A percentile compares a stretch with the other conserved stretches of the same genome.
Evolutionary conservation across 2,329 filamentous ascomycete species (phyloP).

Genomic region (Colletotrichum lupini): DNA sequence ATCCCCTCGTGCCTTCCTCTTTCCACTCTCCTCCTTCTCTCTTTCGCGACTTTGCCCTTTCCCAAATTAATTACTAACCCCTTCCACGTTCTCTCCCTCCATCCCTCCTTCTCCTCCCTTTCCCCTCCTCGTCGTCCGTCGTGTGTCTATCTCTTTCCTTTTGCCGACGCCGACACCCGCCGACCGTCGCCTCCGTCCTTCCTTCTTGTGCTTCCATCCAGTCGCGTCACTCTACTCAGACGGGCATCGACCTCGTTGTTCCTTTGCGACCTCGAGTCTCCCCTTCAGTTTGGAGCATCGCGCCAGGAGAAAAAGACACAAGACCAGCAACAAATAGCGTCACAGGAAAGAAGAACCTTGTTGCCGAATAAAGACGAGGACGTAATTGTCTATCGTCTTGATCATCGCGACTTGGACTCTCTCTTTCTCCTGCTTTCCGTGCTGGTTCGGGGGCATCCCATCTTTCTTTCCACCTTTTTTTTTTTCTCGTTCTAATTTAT

Average conservation of each 20-base stretch:
- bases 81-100: conserved; percentile 16
- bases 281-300: conserved; percentile 10
- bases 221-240: conserved; percentile 7
- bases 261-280: conserved; percentile 21
- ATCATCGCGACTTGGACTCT: neutral
- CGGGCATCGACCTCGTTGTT: conserved; percentile 7
- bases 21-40: conserved; percentile 5
- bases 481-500: conserved; percentile 10
- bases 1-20: neutral
- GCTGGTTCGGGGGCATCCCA: conserved; percentile 9
- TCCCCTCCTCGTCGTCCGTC: conserved; percentile 11
- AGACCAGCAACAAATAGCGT: neutral
- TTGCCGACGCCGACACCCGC: conserved; percentile 30
- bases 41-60: conserved; percentile 13
- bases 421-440: neutral
- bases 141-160: conserved; percentile 16
- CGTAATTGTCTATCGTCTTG: conserved; percentile 1
- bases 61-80: conserved; percentile 12
- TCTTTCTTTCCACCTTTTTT: conserved; percentile 15
- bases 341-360: neutral
- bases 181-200: conserved; percentile 24
- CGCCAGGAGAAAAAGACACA: neutral
- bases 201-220: conserved; percentile 11
- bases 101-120: conserved; percentile 15
- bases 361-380: conserved; percentile 1